Base-by-base conservation (phyloP, 1,284 basidiomycete genomes). In the Sporisorium graminicola region DNA sequence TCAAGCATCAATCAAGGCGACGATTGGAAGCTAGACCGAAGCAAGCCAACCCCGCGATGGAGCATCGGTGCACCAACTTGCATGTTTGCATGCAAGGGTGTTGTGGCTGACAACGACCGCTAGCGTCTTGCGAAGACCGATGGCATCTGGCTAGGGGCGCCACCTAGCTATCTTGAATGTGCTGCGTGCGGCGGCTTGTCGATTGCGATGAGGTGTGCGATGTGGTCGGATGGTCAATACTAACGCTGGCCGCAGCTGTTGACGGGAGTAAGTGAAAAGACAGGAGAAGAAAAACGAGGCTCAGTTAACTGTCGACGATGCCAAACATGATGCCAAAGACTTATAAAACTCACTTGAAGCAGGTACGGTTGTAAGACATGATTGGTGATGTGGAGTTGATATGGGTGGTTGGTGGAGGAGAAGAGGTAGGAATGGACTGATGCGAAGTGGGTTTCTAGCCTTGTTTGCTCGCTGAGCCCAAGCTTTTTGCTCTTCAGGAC, bases 191-290 rank as follows among this genome's bases (percentile, higher is more conserved):
- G n/a, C 20, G 12, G 14, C 22, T 0, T 5, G 2, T 26, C 35
- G 26, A 50, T 46, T 8, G 53, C 43, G 50, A 2, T 35, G 50
- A 50, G 47, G 53, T 56, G 47, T 51, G 57, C 43, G 52, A 31
- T 60, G 31, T 27, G 50, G 42, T 54, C 29, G 49, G 29, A 26
- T 9, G 13, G 27, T 46, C 13, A 43, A 79, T 73, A 79, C 77
- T 73, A 72, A 79, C 77, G 77, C 65, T 73, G 66, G 68, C 77
- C 77, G 65, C 77, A 79, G 77, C 77, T 79, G 65, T 71, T 47
- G 43, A 51, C 8, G 42, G 55, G 62, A 40, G 43, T 5, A 13
- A 13, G 10, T 13, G 35, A 3, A 40, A 40, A 18, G 29, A 51
- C n/a, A 26, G 18, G 18, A 51, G 27, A 35, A 8, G 26, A 40